A percentile compares a stretch with the other conserved stretches of the same genome.
Evolutionary conservation across 768 basidiomycete species (phyloP).

Genomic region (Hebeloma cylindrosporum): DNA sequence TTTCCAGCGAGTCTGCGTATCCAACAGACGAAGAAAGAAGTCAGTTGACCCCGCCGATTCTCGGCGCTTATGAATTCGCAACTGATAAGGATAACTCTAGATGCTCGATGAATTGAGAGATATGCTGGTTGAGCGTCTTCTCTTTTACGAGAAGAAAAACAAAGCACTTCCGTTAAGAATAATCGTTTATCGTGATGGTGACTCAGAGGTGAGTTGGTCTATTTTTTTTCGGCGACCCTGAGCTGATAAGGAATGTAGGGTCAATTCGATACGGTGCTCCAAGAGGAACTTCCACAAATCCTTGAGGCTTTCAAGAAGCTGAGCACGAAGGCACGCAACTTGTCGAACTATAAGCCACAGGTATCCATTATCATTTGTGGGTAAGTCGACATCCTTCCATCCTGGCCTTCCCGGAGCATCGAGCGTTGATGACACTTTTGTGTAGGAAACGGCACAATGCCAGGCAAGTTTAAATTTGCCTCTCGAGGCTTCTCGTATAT

Average conservation of each 20-base stretch:
- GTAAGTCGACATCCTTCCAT: constrained; percentile 23
- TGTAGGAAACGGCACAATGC: constrained; percentile 67
- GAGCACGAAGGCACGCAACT: constrained; percentile 39
- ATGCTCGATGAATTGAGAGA: constrained; percentile 65
- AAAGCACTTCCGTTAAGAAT: constrained; percentile 63
- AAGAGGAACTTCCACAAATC: constrained; percentile 63
- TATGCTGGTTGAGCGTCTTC: constrained; percentile 74
- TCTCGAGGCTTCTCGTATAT: not conserved
- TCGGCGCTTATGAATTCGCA: too few relatives aligned
- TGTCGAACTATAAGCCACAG: constrained; percentile 53
- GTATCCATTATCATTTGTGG: constrained; percentile 81
- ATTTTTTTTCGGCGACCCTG: not conserved
- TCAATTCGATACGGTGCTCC: constrained; percentile 64
- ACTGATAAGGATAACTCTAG: constrained; percentile 35
- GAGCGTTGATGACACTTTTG: not conserved
- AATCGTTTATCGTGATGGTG: constrained; percentile 77
- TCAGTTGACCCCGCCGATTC: constrained; percentile 11
- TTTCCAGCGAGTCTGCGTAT: constrained; percentile 74
- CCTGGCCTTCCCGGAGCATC: not conserved
- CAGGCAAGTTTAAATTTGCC: constrained; percentile 37
- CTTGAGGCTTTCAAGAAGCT: constrained; percentile 57
- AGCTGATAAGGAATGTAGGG: constrained; percentile 43
- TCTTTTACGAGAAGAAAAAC: constrained; percentile 55
- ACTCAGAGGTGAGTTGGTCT: constrained; percentile 66
- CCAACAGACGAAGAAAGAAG: constrained; percentile 58